These are phyloP conservation scores for Colletotrichum sansevieriae DNA, from an alignment of 2,329 filamentous ascomycete species.

Conservation along the genomic window DNA sequence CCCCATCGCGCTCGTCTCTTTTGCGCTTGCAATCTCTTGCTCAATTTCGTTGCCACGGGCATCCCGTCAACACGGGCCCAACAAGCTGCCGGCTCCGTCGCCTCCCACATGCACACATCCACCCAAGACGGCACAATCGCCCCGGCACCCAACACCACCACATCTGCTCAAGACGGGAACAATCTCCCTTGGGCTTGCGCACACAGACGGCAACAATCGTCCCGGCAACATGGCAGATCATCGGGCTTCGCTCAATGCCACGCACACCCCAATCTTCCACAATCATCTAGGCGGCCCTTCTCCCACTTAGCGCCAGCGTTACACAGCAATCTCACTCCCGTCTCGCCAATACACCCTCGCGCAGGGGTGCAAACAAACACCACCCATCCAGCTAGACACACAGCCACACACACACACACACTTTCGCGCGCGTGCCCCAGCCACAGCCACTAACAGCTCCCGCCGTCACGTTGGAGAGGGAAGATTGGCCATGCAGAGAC, in stretches of 20 bases:
- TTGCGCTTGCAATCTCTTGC: too few species aligned
- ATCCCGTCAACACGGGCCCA: too few species aligned
- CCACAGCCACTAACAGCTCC: not conserved
- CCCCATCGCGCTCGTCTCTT: too few species aligned
- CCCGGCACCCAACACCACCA: not conserved
- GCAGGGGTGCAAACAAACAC: slow-evolving; percentile 4
- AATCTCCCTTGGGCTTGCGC: not conserved
- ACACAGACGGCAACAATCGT: not conserved
- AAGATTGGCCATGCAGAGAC: not conserved
- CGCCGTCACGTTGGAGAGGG: not conserved
- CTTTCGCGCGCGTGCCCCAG: too few species aligned
- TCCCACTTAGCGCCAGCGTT: not conserved
- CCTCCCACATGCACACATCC: not conserved
- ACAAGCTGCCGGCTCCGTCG: not conserved
- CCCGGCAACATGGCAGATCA: not conserved
- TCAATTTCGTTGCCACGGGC: too few species aligned
- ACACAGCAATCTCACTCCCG: not conserved
- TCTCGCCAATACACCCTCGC: not conserved
- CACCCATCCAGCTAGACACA: too few species aligned
- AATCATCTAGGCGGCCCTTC: too few species aligned
- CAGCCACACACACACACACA: too few species aligned
- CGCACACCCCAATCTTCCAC: not conserved
- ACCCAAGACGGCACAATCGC: too few species aligned
- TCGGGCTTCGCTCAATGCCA: not conserved
- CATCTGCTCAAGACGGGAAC: not conserved